Evolutionary conservation across 257 asterid species (phyloP).

Genomic region (Ligustrum vulgare): DNA sequence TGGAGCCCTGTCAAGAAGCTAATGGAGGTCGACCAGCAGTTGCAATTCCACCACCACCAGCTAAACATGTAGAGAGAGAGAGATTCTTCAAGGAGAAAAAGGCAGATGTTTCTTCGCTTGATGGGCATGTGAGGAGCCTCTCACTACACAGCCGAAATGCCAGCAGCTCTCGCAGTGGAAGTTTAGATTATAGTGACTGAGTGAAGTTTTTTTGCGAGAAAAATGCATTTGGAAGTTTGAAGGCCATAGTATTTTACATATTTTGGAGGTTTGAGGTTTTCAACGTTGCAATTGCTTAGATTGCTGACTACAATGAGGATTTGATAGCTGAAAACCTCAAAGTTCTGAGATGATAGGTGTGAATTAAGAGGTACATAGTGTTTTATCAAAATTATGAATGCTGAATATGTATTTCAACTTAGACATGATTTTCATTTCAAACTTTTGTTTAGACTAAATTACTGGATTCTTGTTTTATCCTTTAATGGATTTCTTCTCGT

Average conservation of each 20-base stretch:
- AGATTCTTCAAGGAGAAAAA: conserved; percentile 79
- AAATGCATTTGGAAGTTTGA: neutral
- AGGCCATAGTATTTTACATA: neutral
- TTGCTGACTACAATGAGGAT: neutral
- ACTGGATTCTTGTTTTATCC: neutral
- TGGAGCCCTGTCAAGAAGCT: conserved; percentile 29
- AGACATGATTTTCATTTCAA: neutral
- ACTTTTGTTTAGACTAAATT: neutral
- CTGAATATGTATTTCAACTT: neutral
- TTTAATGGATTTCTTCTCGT: neutral
- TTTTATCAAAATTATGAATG: conserved; percentile 1
- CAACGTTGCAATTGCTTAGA: neutral
- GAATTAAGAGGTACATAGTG: neutral
- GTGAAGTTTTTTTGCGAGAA: neutral
- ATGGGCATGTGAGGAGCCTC: conserved; percentile 62
- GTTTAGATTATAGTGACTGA: conserved; percentile 79
- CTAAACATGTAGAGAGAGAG: conserved; percentile 86
- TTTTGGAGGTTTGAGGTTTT: neutral
- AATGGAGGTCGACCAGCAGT: conserved; percentile 37
- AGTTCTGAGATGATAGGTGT: neutral
- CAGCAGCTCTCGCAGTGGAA: conserved; percentile 81
- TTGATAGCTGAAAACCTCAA: neutral
- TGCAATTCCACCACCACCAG: conserved; percentile 91
- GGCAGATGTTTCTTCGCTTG: conserved; percentile 48
- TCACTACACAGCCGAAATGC: conserved; percentile 79